Percentiles rank a stretch among this genome's conserved stretches.
Conservation (phyloP, 2,329 filamentous ascomycete species). For the Blumeria hordei region DNA sequence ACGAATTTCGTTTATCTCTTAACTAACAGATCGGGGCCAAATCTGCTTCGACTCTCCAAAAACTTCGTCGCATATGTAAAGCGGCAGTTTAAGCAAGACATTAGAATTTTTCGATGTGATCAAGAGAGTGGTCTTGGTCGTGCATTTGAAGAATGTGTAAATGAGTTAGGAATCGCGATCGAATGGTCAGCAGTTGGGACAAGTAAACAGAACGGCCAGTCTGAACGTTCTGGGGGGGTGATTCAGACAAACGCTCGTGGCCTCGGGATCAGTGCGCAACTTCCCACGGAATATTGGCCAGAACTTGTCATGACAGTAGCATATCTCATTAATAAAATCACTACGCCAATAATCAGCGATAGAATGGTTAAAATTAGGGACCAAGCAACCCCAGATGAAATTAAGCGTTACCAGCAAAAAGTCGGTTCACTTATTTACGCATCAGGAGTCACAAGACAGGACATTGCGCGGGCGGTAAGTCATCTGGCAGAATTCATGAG, state of each 20-base stretch:
- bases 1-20: neutral
- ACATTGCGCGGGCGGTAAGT: too few species aligned
- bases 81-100: neutral
- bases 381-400: too few species aligned
- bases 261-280: neutral
- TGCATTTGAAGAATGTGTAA: neutral
- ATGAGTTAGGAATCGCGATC: neutral
- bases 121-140: neutral
- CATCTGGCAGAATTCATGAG: too few species aligned
- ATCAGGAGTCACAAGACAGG: too few species aligned
- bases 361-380: too few species aligned
- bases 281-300: neutral
- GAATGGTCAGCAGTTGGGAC: neutral
- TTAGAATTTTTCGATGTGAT: neutral
- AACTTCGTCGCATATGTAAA: neutral
- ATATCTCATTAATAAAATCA: neutral
- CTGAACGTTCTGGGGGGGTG: neutral
- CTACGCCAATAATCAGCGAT: too few species aligned
- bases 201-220: neutral
- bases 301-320: neutral
- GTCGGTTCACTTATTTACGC: too few species aligned
- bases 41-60: neutral
- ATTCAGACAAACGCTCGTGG: neutral
- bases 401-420: too few species aligned
- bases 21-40: neutral